These are phyloP conservation scores for Suillus placidus DNA, from an alignment of 768 basidiomycete species.

Conservation along the genomic window DNA sequence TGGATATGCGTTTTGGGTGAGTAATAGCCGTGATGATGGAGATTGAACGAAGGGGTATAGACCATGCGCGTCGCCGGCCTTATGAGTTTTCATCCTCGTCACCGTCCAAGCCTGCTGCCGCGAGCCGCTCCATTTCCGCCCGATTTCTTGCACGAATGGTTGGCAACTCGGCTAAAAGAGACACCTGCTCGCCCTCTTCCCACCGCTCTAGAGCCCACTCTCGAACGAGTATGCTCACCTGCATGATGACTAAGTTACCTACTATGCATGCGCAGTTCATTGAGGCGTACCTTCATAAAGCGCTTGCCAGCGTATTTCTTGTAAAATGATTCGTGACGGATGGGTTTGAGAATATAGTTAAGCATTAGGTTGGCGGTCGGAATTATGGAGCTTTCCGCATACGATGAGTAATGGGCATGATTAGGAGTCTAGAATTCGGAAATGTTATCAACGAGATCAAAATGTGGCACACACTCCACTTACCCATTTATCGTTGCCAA, in stretches of 20 bases:
- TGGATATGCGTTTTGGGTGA: conserved; percentile 13
- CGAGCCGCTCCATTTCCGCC: conserved; percentile 30
- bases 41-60: background rate
- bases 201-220: conserved; percentile 84
- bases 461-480: conserved; percentile 29
- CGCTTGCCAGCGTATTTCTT: conserved; percentile 89
- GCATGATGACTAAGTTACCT: conserved; percentile 11
- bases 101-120: conserved; percentile 21
- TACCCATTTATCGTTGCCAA: conserved; percentile 89
- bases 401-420: conserved; percentile 85
- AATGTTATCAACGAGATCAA: conserved; percentile 8
- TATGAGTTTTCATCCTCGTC: conserved; percentile 10
- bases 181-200: conserved; percentile 62
- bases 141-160: conserved; percentile 60
- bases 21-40: background rate
- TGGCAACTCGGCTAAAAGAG: conserved; percentile 60
- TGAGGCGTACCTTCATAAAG: conserved; percentile 69
- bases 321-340: conserved; percentile 76
- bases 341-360: conserved; percentile 77
- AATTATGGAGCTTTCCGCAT: conserved; percentile 76
- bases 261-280: background rate
- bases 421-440: conserved; percentile 65
- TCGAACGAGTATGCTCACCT: conserved; percentile 84
- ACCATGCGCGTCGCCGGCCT: conserved; percentile 5
- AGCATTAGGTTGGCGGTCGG: conserved; percentile 86